phyloP scores from a whole-genome alignment of 768 basidiomycete genomes.

The Auriculariales sp. region DNA sequence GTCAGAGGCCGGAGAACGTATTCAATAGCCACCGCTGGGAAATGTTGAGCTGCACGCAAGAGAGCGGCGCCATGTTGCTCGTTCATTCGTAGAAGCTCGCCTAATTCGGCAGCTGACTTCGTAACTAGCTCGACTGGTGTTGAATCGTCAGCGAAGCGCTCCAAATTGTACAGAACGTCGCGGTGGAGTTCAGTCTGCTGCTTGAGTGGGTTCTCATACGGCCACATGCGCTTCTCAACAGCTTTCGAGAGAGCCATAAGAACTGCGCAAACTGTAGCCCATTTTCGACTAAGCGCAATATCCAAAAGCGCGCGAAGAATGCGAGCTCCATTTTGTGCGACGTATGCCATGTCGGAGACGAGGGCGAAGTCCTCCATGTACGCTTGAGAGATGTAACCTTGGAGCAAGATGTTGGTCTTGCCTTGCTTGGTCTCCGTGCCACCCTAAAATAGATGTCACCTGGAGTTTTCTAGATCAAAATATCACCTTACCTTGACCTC shows the following conservation, averaged over 20 bases:
- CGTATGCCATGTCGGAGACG: conserved; percentile 88
- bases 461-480: background rate
- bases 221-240: conserved; percentile 85
- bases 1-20: conserved; percentile 70
- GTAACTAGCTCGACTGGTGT: conserved; percentile 55
- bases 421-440: conserved; percentile 50
- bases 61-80: conserved; percentile 71
- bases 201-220: conserved; percentile 79
- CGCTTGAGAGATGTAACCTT: conserved; percentile 72
- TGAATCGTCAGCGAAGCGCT: conserved; percentile 71
- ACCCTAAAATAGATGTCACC: conserved; percentile 27
- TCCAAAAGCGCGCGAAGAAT: conserved; percentile 91
- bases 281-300: conserved; percentile 84
- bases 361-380: conserved; percentile 89
- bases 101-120: conserved; percentile 54
- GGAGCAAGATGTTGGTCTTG: conserved; percentile 92
- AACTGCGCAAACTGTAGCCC: conserved; percentile 67
- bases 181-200: conserved; percentile 47
- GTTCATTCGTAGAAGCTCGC: conserved; percentile 73
- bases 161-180: conserved; percentile 66
- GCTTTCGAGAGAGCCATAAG: conserved; percentile 89
- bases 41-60: conserved; percentile 64
- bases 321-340: conserved; percentile 86
- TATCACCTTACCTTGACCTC: conserved; percentile 38
- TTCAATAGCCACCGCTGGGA: conserved; percentile 56